Base-by-base conservation (phyloP, 1,284 basidiomycete species). In the Amylostereum areolatum region DNA sequence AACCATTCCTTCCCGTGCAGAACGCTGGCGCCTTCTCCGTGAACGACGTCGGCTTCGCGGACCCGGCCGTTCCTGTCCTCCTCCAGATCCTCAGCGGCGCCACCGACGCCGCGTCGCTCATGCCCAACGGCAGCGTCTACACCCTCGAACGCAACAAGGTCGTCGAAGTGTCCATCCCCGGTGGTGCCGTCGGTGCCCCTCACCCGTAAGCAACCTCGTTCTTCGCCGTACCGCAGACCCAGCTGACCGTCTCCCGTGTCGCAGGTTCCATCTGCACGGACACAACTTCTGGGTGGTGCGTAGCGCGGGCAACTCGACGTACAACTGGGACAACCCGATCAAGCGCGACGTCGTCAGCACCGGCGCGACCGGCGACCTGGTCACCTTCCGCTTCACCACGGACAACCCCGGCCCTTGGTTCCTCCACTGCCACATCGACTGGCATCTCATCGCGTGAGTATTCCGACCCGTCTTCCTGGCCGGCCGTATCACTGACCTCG, bases 371-470 rank as follows among this genome's bases (percentile, higher is more conserved):
- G 63, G 64, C 37, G 62, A 66, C 28, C 53, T 59, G 24, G 63
- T 66, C 5, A 65, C 64, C 5, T 64, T 73, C 50, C 65, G 71
- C n/a, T 39, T 39, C 37, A 25, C n/a, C 7, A 39, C 37, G 37
- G 27, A 39, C 37, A 39, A 39, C 37, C 37, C 37, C 6, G 37
- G 72, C n/a, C 59, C 74, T 10, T 73, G 70, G 70, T 68, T 72
- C 41, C 67, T 74, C 58, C 72, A 74, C 52, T 73, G 72, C 47
- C 60, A 62, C 46, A 59, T 60, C 48, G 44, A 62, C 51, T 59
- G 54, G 52, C 62, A 63, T 47, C 57, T 63, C 34, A 50, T 28
- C 27, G 18, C 18, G 18, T 18, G 18, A 18, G 18, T 18, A 18
- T 18, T 1, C 18, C 18, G 29, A 52, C 59, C 25, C 40, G 53